phyloP scores from a whole-genome alignment of 176 grass and related monocot genomes.

The Tillandsia fasciculata region DNA sequence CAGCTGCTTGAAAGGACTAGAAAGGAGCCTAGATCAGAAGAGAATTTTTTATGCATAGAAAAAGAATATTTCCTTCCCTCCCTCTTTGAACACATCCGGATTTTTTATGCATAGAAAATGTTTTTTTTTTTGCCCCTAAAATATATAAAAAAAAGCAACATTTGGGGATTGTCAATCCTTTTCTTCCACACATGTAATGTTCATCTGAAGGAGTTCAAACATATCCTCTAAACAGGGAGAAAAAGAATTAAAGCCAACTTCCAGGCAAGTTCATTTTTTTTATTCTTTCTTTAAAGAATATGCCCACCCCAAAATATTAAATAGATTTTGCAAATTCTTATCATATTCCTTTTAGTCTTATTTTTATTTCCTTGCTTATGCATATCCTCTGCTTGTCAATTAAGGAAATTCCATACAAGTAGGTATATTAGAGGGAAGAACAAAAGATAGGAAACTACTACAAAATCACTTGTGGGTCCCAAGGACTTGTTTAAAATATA shows the following conservation, averaged over 20 bases:
- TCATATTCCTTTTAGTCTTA: constrained; percentile 9
- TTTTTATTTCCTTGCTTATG: not conserved
- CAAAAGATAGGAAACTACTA: not conserved
- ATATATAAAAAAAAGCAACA: not conserved
- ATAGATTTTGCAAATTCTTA: constrained; percentile 15
- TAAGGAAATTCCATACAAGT: too few relatives aligned
- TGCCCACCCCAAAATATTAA: constrained; percentile 16
- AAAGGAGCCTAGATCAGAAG: constrained; percentile 2
- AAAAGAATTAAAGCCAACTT: not conserved
- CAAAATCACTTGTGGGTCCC: too few relatives aligned
- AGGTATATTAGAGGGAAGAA: not conserved
- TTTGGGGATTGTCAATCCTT: constrained; percentile 14
- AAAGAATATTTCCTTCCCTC: not conserved
- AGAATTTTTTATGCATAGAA: not conserved
- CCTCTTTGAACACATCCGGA: not conserved
- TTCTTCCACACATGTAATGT: constrained; percentile 5
- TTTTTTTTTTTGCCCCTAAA: too few relatives aligned
- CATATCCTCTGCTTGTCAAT: not conserved
- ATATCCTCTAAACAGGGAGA: constrained; percentile 5
- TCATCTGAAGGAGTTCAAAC: constrained; percentile 5
- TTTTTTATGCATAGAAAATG: not conserved
- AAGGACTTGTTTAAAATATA: too few relatives aligned
- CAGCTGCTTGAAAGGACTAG: constrained; percentile 9
- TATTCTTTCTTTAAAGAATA: not conserved
- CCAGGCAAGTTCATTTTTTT: not conserved